phyloP scores from a whole-genome alignment of 768 basidiomycete species.

The Phaeotremella fagi region DNA sequence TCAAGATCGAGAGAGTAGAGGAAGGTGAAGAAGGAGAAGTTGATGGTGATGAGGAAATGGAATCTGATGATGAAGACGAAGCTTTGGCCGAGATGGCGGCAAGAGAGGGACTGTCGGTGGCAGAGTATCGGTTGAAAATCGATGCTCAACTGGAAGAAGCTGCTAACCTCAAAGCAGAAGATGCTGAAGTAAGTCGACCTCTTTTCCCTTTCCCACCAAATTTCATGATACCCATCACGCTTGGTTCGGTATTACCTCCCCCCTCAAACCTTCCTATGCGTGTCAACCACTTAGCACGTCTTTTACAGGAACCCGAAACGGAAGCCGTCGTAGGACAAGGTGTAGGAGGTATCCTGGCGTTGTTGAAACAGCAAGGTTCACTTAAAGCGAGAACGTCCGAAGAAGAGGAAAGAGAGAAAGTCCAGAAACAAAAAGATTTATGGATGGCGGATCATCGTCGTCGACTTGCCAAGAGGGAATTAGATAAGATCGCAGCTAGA shows the following conservation, averaged over 20 bases:
- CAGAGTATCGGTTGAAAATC: conserved; percentile 49
- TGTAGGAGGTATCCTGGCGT: conserved; percentile 79
- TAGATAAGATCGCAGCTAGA: conserved; percentile 69
- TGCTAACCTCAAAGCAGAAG: conserved; percentile 62
- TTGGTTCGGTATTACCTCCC: too few relatives aligned
- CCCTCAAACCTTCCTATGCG: background rate
- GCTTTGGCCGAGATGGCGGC: conserved; percentile 50
- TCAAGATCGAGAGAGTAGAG: conserved; percentile 54
- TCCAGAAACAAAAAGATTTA: conserved; percentile 75
- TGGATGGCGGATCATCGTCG: conserved; percentile 85
- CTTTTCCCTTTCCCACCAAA: too few relatives aligned
- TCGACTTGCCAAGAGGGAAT: conserved; percentile 69
- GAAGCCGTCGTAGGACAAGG: conserved; percentile 79
- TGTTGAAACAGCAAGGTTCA: conserved; percentile 89
- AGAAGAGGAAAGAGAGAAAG: conserved; percentile 67
- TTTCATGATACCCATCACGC: too few relatives aligned
- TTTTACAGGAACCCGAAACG: conserved; percentile 56
- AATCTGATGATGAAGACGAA: conserved; percentile 73
- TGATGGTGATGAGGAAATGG: conserved; percentile 72
- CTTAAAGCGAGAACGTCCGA: conserved; percentile 63
- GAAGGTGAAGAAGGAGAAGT: conserved; percentile 57
- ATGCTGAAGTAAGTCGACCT: conserved; percentile 44
- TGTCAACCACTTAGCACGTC: background rate
- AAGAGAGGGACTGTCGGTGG: conserved; percentile 45
- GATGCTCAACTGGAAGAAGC: conserved; percentile 73